Base-by-base conservation (phyloP, 768 basidiomycete genomes). In the Mrakia hoshinonis region DNA sequence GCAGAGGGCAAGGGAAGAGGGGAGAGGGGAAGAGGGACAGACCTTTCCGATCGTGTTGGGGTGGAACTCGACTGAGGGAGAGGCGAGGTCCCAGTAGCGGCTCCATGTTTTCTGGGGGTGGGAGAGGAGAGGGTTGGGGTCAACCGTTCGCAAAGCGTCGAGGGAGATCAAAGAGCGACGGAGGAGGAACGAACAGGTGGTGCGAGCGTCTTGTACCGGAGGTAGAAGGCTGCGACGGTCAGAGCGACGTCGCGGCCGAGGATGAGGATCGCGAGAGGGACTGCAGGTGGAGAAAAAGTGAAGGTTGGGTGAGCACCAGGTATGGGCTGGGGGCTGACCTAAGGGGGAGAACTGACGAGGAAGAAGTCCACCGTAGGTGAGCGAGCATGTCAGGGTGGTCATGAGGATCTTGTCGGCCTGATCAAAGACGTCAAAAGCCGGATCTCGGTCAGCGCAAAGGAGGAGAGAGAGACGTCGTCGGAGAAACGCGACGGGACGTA, bases 21-120 rank as follows among this genome's bases (percentile, higher is more conserved):
- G 43, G 15, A 6, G 48, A 43, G 20, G 26, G 15, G 55, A 18
- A 31, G 49, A 75, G 75, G 39, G 51, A 39, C 52, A 73, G 61
- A 89, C 91, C 83, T 95, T 98, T 83, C 92, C 95, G 64, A 99
- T 93, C n/a, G 80, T 80, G 13, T 96, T 98, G 0, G 95, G 95
- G 38, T 86, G 86, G 15, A 98, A 92, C 80, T 96, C 94, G 1
- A 92, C 95, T 1, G 93, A 95, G 1, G 96, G 92, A 64, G 96
- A 86, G 12, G 90, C 90, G 74, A 96, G 91, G 78, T 97, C 91
- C 91, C 94, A 99, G 80, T 98, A 99, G 43, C 96, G 86, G 31
- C 82, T 78, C 77, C 92, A 89, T 0, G 93, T 96, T 91, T 91
- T 91, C 90, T 94, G 79, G 6, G 47, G 38, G 48, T 31, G 6